Percentiles rank a stretch among this genome's conserved stretches.
Conservation (phyloP, 2,329 filamentous ascomycete species). For the Arachnomyces sp. region DNA sequence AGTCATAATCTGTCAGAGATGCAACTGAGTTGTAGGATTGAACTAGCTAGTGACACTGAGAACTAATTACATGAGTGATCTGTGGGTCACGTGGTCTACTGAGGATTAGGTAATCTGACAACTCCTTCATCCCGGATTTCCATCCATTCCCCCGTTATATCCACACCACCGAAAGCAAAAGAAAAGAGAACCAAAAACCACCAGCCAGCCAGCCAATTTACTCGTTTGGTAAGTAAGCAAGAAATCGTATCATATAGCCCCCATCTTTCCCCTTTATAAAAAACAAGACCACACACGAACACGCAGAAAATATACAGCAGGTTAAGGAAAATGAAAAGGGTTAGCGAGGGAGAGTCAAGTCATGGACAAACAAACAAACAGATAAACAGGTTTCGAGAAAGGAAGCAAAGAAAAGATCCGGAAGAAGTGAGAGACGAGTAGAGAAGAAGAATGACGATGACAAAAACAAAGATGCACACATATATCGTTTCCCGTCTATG, state of each 20-base stretch:
- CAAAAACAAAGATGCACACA: slow-evolving; percentile 36
- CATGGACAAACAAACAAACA: no score
- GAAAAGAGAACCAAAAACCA: slow-evolving; percentile 18
- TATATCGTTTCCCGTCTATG: slow-evolving; percentile 39
- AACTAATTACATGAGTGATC: no score
- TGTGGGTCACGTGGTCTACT: no score
- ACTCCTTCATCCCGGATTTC: no score
- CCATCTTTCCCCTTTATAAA: slow-evolving; percentile 10
- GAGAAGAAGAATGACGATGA: slow-evolving; percentile 20
- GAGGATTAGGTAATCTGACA: no score
- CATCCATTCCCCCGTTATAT: slow-evolving; percentile 16
- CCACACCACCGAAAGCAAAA: slow-evolving; percentile 17
- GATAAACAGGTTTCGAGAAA: slow-evolving; percentile 9
- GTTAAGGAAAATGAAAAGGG: slow-evolving; percentile 15
- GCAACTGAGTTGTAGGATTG: no score
- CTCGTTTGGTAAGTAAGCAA: slow-evolving; percentile 23
- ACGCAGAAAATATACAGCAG: slow-evolving; percentile 14
- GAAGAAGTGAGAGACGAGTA: slow-evolving; percentile 20
- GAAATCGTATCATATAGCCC: slow-evolving; percentile 22
- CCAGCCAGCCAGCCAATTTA: slow-evolving; percentile 19
- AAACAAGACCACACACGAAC: slow-evolving; percentile 14
- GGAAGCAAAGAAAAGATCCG: no score
- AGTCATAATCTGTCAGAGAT: no score
- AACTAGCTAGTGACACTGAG: no score
- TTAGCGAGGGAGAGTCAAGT: slow-evolving; percentile 5